Conservation (phyloP, 2,329 filamentous ascomycete species). For the Trichophyton simii region DNA sequence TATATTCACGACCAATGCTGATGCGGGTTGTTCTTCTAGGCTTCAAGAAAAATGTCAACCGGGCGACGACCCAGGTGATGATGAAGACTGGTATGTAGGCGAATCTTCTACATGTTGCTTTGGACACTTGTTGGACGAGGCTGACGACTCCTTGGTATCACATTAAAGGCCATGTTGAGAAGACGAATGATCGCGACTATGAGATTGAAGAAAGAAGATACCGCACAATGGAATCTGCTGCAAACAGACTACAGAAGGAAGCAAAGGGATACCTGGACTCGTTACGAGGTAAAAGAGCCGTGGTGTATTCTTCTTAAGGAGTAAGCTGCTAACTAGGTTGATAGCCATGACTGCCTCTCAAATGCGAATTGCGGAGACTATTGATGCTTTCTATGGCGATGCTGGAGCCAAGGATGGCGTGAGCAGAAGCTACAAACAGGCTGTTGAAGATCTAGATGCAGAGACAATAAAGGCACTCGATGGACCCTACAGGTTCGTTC, state of each 20-base stretch:
- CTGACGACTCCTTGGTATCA: neutral
- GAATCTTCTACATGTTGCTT: neutral
- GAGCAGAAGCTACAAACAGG: constrained; percentile 93
- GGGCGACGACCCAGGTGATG: constrained; percentile 98
- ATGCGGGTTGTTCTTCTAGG: constrained; percentile 35
- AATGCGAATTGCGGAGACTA: constrained; percentile 98
- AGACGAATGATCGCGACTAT: constrained; percentile 96
- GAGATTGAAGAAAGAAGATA: constrained; percentile 96
- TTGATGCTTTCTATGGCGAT: constrained; percentile 98
- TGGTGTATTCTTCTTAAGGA: neutral
- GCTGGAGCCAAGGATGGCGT: constrained; percentile 90
- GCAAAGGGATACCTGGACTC: constrained; percentile 97
- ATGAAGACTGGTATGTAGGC: constrained; percentile 77
- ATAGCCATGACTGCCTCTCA: constrained; percentile 96
- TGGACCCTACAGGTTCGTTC: constrained; percentile 66
- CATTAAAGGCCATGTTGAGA: constrained; percentile 73
- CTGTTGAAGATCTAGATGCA: constrained; percentile 91
- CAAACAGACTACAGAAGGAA: constrained; percentile 86
- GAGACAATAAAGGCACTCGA: constrained; percentile 98
- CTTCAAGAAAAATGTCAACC: constrained; percentile 95
- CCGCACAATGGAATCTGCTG: constrained; percentile 92
- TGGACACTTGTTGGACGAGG: neutral
- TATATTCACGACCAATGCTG: neutral
- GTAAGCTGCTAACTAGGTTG: neutral
- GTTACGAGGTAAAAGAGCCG: constrained; percentile 56